Conservation (phyloP, 441 rosid species). For the Omphalea diandra region DNA sequence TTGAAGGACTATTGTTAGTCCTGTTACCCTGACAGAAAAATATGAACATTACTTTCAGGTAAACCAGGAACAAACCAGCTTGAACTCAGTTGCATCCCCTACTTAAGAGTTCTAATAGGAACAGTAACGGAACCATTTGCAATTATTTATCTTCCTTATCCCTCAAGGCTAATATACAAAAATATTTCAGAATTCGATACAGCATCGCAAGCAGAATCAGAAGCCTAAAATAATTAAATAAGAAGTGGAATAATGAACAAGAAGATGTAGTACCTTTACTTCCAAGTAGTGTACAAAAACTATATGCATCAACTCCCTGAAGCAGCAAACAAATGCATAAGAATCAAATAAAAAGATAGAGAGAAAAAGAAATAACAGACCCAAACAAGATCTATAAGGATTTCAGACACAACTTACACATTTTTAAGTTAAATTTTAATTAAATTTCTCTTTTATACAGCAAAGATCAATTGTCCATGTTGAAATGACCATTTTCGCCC, state of each 20-base stretch:
- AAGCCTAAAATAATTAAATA: constrained; percentile 2
- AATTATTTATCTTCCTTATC: not conserved
- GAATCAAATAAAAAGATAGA: not conserved
- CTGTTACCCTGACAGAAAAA: constrained; percentile 57
- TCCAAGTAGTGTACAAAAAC: constrained; percentile 98
- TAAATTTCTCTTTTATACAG: not conserved
- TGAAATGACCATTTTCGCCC: not conserved
- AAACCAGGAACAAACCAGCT: not conserved
- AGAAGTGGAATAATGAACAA: not conserved
- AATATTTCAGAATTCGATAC: not conserved
- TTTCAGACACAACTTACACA: not conserved
- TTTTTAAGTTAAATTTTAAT: too few relatives aligned
- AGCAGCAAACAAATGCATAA: constrained; percentile 24
- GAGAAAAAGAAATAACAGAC: not conserved
- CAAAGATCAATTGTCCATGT: not conserved
- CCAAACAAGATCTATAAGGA: not conserved
- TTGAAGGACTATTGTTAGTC: constrained; percentile 52
- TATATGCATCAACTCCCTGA: constrained; percentile 90
- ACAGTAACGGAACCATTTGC: not conserved
- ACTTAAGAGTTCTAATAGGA: not conserved
- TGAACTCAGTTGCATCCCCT: not conserved
- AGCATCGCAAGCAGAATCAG: not conserved
- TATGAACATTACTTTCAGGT: not conserved
- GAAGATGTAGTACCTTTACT: constrained; percentile 62
- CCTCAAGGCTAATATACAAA: not conserved